A percentile compares a stretch with the other conserved stretches of the same genome.
These are phyloP conservation scores for Scutellaria barbata DNA, from an alignment of 257 asterid species.

Conservation along the genomic window DNA sequence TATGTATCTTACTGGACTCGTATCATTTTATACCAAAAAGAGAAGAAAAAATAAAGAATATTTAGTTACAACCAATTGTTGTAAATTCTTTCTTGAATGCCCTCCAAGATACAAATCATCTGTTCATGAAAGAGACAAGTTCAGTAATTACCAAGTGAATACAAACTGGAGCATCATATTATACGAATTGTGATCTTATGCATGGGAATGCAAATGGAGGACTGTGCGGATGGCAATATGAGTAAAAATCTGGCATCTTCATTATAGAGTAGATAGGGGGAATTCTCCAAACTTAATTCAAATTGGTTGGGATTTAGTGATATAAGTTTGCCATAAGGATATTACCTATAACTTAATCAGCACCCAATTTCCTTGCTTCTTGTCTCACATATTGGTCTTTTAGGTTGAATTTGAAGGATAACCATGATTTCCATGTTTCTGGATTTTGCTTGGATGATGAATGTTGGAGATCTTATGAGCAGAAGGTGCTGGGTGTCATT, in stretches of 20 bases:
- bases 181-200: neutral
- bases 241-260: slow-evolving; percentile 1
- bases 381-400: slow-evolving; percentile 35
- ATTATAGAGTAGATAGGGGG: slow-evolving; percentile 1
- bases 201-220: slow-evolving; percentile 16
- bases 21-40: no score
- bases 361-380: slow-evolving; percentile 33
- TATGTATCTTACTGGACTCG: neutral
- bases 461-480: slow-evolving; percentile 95
- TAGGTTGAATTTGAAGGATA: slow-evolving; percentile 86
- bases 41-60: no score
- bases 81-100: neutral
- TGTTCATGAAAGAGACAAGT: slow-evolving; percentile 1
- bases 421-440: slow-evolving; percentile 48
- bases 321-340: slow-evolving; percentile 2
- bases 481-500: slow-evolving; percentile 63
- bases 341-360: neutral
- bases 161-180: neutral
- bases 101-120: slow-evolving; percentile 4
- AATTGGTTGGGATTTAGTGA: slow-evolving; percentile 14
- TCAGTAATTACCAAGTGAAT: neutral
- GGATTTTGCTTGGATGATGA: slow-evolving; percentile 95
- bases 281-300: neutral
- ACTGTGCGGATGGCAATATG: neutral
- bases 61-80: neutral